phyloP scores from a whole-genome alignment of 768 basidiomycete genomes.

The Termitomyces titanicus region DNA sequence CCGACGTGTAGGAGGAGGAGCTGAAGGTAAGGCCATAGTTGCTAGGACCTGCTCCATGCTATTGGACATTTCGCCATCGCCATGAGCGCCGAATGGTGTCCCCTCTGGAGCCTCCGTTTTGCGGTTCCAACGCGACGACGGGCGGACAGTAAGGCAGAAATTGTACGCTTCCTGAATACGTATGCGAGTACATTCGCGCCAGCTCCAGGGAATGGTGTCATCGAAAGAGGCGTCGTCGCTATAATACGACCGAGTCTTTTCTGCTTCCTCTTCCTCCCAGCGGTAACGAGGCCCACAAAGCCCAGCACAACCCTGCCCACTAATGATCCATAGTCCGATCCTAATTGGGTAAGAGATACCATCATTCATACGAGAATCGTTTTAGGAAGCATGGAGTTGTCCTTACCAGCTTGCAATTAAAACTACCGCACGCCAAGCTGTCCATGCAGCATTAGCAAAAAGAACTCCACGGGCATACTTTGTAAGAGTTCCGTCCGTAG shows the following conservation, averaged over 20 bases:
- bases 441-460: slow-evolving; percentile 78
- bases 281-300: slow-evolving; percentile 78
- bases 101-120: slow-evolving; percentile 26
- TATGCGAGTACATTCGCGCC: slow-evolving; percentile 67
- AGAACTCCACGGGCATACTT: slow-evolving; percentile 76
- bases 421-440: slow-evolving; percentile 69
- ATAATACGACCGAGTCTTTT: slow-evolving; percentile 52
- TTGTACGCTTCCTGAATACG: slow-evolving; percentile 80
- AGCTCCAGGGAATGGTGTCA: slow-evolving; percentile 72
- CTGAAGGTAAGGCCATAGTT: slow-evolving; percentile 48
- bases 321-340: slow-evolving; percentile 76
- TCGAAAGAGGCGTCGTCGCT: slow-evolving; percentile 44
- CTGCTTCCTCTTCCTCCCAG: slow-evolving; percentile 79
- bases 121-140: slow-evolving; percentile 30
- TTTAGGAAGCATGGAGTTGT: not conserved
- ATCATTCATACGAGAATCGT: not conserved
- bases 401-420: slow-evolving; percentile 69
- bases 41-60: slow-evolving; percentile 60
- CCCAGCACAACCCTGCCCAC: slow-evolving; percentile 75
- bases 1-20: slow-evolving; percentile 52
- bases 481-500: slow-evolving; percentile 62
- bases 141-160: slow-evolving; percentile 55
- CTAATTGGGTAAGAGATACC: slow-evolving; percentile 29
- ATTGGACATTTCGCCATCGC: slow-evolving; percentile 33
- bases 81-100: slow-evolving; percentile 20